These are phyloP conservation scores for Suillus americanus DNA, from an alignment of 768 basidiomycete genomes.

Conservation along the genomic window DNA sequence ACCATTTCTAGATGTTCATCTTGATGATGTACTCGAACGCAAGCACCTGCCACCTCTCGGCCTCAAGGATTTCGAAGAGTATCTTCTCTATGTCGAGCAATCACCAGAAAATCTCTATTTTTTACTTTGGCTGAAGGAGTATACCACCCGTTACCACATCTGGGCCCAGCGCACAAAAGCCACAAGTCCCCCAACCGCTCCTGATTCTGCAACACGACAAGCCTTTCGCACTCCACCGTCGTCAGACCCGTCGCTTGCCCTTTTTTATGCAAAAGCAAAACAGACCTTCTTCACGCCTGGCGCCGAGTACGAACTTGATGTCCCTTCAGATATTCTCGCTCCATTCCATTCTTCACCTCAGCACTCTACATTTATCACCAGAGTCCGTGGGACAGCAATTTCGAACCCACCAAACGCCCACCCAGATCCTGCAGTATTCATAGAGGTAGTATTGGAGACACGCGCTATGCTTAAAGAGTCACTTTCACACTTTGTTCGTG, in stretches of 20 bases:
- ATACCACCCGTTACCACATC: constrained; percentile 47
- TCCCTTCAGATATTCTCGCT: constrained; percentile 64
- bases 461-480: constrained; percentile 61
- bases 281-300: constrained; percentile 78
- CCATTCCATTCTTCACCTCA: constrained; percentile 50
- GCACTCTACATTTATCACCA: constrained; percentile 22
- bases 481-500: constrained; percentile 63
- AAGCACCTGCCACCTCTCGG: constrained; percentile 80
- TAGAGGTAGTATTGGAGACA: constrained; percentile 56
- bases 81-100: constrained; percentile 76
- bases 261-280: constrained; percentile 79
- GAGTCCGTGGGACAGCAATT: constrained; percentile 7
- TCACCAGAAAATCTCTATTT: constrained; percentile 83
- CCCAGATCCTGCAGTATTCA: constrained; percentile 67
- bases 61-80: constrained; percentile 77
- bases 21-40: constrained; percentile 75
- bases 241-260: constrained; percentile 55
- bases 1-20: constrained; percentile 62
- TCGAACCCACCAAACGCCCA: constrained; percentile 39
- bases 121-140: constrained; percentile 79
- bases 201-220: constrained; percentile 17
- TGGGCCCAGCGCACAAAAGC: constrained; percentile 37
- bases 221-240: constrained; percentile 31
- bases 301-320: constrained; percentile 68
- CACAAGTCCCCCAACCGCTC: constrained; percentile 29